Base-by-base conservation (phyloP, 2,329 filamentous ascomycete genomes). In the Phoma herbarum region DNA sequence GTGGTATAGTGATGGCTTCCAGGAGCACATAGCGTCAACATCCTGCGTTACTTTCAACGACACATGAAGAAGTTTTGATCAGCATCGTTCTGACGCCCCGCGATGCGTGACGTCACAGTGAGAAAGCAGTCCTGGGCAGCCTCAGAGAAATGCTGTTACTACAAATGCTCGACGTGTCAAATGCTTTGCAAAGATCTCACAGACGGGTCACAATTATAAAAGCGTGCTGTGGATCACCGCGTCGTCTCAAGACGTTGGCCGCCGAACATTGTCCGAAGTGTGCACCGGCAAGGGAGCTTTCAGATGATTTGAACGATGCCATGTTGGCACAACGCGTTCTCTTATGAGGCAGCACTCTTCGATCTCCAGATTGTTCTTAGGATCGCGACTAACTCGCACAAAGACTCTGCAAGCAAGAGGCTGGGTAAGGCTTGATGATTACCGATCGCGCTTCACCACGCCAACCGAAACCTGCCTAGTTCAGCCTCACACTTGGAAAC, bases 401-500 rank as follows among this genome's bases (percentile, higher is more conserved):
- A 7, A 41, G 20, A 10, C 37, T 23, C 37, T 23, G 11, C 5
- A 41, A 41, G 10, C 12, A 23, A 6, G 10, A 22, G 10, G 37
- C 37, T 10, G 37, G 37, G 37, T 41, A 20, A 41, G 18, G 37
- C 37, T 22, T 23, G 37, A 46, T 23, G 33, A 23, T 18, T n/a
- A 25, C 14, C 51, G 51, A 35, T 55, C 37, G 53, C 55, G 42
- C 55, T 44, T 53, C 49, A 53, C 49, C 39, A 45, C 44, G 18
- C 44, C 50, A 54, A n/a, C 50, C 51, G 31, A 51, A 37, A 50
- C 2, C 47, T 10, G 57, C 52, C 51, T 55, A 55, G 51, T 44
- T 52, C 57, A 59, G 57, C 57, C 57, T 59, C 57, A 53, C 57
- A 53, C 44, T 41, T 20, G 8, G 29, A 43, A 39, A 47, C 29